Percentiles rank a stretch among this genome's conserved stretches.
Evolutionary conservation across 768 basidiomycete genomes (phyloP).

Genomic region (Leucocoprinus birnbaumii): DNA sequence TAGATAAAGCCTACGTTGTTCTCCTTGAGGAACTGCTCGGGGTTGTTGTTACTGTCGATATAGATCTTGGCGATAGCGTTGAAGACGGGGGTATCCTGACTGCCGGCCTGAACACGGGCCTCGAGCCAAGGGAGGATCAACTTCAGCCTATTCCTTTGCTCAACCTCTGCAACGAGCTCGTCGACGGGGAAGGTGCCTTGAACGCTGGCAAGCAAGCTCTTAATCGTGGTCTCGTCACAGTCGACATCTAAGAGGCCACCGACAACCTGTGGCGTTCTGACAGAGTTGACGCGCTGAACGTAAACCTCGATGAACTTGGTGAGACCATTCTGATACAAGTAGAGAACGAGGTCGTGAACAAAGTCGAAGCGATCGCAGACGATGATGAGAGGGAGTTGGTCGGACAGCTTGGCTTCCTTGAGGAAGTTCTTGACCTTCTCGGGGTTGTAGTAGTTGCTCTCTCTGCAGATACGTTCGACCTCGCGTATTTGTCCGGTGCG

Average conservation of each 20-base stretch:
- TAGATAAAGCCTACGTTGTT: constrained; percentile 72
- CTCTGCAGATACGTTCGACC: constrained; percentile 97
- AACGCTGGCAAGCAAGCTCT: constrained; percentile 88
- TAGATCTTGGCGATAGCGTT: constrained; percentile 98
- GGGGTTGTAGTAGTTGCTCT: constrained; percentile 96
- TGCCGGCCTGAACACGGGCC: constrained; percentile 88
- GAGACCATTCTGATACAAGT: constrained; percentile 96
- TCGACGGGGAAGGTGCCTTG: constrained; percentile 98
- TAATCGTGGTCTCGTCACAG: constrained; percentile 95
- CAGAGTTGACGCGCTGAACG: constrained; percentile 96
- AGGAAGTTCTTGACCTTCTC: constrained; percentile 99
- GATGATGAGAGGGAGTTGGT: constrained; percentile 98
- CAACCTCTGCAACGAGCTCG: constrained; percentile 96
- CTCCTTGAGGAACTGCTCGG: constrained; percentile 96
- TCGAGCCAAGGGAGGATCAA: constrained; percentile 98
- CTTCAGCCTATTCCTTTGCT: constrained; percentile 93
- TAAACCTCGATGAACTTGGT: constrained; percentile 99
- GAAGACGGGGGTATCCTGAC: constrained; percentile 90
- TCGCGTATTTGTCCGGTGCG: constrained; percentile 98
- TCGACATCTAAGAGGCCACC: constrained; percentile 97
- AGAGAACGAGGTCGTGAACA: constrained; percentile 97
- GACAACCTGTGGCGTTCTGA: constrained; percentile 94
- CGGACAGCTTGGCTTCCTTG: constrained; percentile 94
- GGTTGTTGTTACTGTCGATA: constrained; percentile 98
- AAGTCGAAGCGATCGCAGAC: constrained; percentile 99